These are phyloP conservation scores for Penicillium simplicissimum DNA, from an alignment of 495 filamentous ascomycete species.

Conservation along the genomic window DNA sequence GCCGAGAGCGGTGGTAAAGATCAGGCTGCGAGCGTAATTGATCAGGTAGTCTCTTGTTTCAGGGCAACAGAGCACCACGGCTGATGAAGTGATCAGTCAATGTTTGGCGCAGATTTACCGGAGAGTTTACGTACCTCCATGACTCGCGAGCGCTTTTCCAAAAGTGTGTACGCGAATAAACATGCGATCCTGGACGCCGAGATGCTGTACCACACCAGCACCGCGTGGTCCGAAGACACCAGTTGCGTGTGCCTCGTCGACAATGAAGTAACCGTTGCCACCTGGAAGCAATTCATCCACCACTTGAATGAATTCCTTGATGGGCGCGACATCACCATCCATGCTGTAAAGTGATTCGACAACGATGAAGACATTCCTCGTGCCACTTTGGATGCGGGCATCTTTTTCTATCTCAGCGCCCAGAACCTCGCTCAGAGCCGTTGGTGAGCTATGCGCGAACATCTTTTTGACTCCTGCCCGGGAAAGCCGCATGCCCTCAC, in stretches of 20 bases:
- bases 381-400: slow-evolving; percentile 30
- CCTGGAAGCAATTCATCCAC: slow-evolving; percentile 57
- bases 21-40: slow-evolving; percentile 51
- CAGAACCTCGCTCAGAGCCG: slow-evolving; percentile 43
- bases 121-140: slow-evolving; percentile 61
- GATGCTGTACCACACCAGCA: slow-evolving; percentile 63
- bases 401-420: slow-evolving; percentile 32
- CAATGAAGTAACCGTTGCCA: slow-evolving; percentile 65
- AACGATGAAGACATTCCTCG: slow-evolving; percentile 58
- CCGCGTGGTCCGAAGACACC: slow-evolving; percentile 66
- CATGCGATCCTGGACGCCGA: slow-evolving; percentile 65
- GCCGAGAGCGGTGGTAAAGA: slow-evolving; percentile 50
- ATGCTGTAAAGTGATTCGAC: slow-evolving; percentile 82
- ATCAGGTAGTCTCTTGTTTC: slow-evolving; percentile 44
- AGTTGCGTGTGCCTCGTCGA: slow-evolving; percentile 79
- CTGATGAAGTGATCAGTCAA: slow-evolving; percentile 14
- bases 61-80: slow-evolving; percentile 48
- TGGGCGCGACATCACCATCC: slow-evolving; percentile 74
- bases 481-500: slow-evolving; percentile 74
- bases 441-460: slow-evolving; percentile 65
- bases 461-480: slow-evolving; percentile 49
- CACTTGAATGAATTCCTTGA: slow-evolving; percentile 56
- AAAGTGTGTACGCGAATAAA: slow-evolving; percentile 74
- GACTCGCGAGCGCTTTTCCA: slow-evolving; percentile 72
- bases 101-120: background rate